Evolutionary conservation across 768 basidiomycete genomes (phyloP), one percentile per base, ranked within the genome.

Genomic region (Termitomyces sp.): DNA sequence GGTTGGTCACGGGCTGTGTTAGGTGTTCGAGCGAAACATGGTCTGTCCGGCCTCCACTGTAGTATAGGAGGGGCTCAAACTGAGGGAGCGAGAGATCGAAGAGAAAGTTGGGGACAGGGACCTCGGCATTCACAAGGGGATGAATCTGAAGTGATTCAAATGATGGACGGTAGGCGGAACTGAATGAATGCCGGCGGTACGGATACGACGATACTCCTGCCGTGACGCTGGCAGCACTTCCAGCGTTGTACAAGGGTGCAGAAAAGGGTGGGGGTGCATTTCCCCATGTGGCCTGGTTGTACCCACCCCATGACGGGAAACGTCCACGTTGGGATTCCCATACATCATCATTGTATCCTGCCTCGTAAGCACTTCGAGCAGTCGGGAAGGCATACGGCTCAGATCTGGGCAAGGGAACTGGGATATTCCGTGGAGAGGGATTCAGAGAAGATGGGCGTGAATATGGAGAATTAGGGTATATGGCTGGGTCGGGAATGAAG

Each of bases 81-180:
- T 70, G 63, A 32, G 80, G 76, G n/a, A 70, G 65, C 31, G 84
- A 77, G 25, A 90, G 73, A 67, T 89, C 83, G 68, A 89, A 85
- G 50, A 79, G 66, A 61, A 89, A 79, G 43, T 82, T 79, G 1
- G 65, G 67, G 14, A 74, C 73, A 29, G 76, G 76, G 2, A 68
- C 65, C 50, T 85, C 82, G 14, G 81, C 87, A 65, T 86, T 82
- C 4, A 89, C 72, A 64, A 77, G 79, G 0, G 83, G 83, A 63
- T 86, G 80, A 48, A 86, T 71, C 37, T 71, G 72, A 42, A 73
- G 60, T 5, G 52, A 11, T 10, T 47, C 46, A 7, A 57, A 20
- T 34, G 48, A 48, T 2, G 58, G 58, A 11, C 25, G 56, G 32
- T 31, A 32, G 34, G 47, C 54, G 14, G 59, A 59, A 10, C 59